These are phyloP conservation scores for Micractinium conductrix DNA, from an alignment of 139 green algal species.

Conservation along the genomic window DNA sequence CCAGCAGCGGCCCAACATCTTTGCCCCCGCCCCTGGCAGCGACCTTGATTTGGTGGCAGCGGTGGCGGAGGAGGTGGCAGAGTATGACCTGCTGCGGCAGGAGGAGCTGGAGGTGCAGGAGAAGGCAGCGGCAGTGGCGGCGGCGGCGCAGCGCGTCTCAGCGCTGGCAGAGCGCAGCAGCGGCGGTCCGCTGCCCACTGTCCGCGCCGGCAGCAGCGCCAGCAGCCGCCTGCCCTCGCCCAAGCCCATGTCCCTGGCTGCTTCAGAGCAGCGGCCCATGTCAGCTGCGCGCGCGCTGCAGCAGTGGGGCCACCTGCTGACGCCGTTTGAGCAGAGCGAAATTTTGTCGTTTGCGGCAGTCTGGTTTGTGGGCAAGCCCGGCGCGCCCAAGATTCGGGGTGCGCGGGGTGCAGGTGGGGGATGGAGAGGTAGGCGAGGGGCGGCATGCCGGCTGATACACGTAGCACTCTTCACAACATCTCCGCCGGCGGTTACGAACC, in stretches of 20 bases:
- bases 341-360: slow-evolving; percentile 31
- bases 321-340: slow-evolving; percentile 43
- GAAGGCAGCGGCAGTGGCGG: background rate
- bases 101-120: slow-evolving; percentile 11
- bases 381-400: slow-evolving; percentile 19
- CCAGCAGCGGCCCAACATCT: background rate
- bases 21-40: background rate
- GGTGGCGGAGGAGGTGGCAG: slow-evolving; percentile 4
- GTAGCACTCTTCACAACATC: background rate
- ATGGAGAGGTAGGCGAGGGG: background rate
- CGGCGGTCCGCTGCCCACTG: background rate
- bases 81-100: slow-evolving; percentile 1
- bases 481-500: background rate
- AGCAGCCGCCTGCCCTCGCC: background rate
- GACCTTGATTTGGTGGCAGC: slow-evolving; percentile 7
- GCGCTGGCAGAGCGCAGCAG: background rate
- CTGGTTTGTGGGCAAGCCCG: slow-evolving; percentile 41
- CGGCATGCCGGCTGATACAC: background rate
- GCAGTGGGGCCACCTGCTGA: slow-evolving; percentile 21
- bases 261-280: background rate
- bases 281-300: slow-evolving; percentile 5
- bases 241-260: background rate
- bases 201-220: background rate
- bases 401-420: background rate
- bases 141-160: background rate